A percentile compares a stretch with the other conserved stretches of the same genome.
Evolutionary conservation across 148 eudicot species (phyloP).

Genomic region (Mesembryanthemum crystallinum): DNA sequence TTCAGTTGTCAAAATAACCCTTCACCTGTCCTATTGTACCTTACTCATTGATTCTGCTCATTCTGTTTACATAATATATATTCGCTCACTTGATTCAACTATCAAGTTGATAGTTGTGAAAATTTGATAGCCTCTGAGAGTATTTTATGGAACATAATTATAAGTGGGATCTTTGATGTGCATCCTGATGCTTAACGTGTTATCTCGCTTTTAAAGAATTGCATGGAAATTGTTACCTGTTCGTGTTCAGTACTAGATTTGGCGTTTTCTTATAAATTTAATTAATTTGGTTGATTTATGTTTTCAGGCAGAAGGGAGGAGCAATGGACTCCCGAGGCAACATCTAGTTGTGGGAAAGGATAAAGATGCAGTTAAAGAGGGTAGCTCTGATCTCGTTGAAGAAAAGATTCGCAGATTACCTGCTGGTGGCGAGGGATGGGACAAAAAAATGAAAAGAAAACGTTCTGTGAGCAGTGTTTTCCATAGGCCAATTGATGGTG

Average conservation of each 20-base stretch:
- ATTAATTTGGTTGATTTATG: not conserved
- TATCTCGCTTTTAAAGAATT: not conserved
- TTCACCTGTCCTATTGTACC: not conserved
- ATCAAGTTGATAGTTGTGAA: not conserved
- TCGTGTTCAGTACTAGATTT: not conserved
- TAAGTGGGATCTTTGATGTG: not conserved
- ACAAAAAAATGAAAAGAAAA: constrained; percentile 83
- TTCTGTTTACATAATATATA: not conserved
- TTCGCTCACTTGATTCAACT: not conserved
- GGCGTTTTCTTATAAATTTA: not conserved
- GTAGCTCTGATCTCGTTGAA: constrained; percentile 56
- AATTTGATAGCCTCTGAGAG: not conserved
- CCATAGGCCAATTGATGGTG: constrained; percentile 58
- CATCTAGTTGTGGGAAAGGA: constrained; percentile 58
- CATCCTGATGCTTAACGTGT: not conserved
- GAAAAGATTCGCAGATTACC: constrained; percentile 74
- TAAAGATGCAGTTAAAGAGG: constrained; percentile 59
- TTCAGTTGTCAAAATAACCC: not conserved
- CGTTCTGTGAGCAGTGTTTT: constrained; percentile 68
- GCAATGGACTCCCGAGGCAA: constrained; percentile 61
- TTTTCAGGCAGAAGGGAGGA: constrained; percentile 61
- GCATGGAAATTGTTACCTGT: not conserved
- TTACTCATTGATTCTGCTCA: not conserved
- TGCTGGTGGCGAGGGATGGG: constrained; percentile 93
- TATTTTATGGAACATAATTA: not conserved